Evolutionary conservation across 2,329 filamentous ascomycete genomes (phyloP), one percentile per base, ranked within the genome.

Genomic region (Microdochium nivale): DNA sequence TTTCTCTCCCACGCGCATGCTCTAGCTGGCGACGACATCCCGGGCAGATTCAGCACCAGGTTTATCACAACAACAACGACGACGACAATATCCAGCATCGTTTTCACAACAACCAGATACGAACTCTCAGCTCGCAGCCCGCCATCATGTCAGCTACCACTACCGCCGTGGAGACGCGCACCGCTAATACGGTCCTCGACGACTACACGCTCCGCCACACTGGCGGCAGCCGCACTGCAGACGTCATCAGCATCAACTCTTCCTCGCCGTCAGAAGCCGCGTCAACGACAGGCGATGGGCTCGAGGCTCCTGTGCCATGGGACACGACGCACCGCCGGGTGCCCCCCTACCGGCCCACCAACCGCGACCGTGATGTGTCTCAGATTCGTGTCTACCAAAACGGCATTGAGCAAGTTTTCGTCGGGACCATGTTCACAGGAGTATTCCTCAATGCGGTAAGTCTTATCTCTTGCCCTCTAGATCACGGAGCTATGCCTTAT

Each of bases 341-440:
- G 21, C 63, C 63, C 25, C 58, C 58, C 3, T 60, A 62, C 51
- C 56, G 63, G 14, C 61, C 62, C 16, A 53, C 62, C 33, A 64
- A 64, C 52, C 53, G 32, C n/a, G 25, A 58, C 2, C 47, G 64
- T 25, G 59, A 63, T 49, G 44, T 49, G n/a, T 50, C 32, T 19
- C 49, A 55, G 54, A 49, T 62, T 51, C 63, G 62, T 1, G 57
- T 55, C 56, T 61, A 60, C 11, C 58, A 56, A 2, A 60, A 63
- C 32, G 48, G 50, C 2, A 49, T 58, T 27, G 62, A 60, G 51
- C 53, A 53, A 25, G 56, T 47, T 3, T 61, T 65, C 46, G 54
- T 65, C 8, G 53, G 56, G 27, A 51, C 52, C n/a, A 62, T 65
- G 63, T 56, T 65, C 37, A 55, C 58, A 4, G 63, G 63, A 1